A percentile compares a stretch with the other conserved stretches of the same genome.
These are phyloP conservation scores for Aethionema arabicum DNA, from an alignment of 345 rosid species.

Conservation along the genomic window DNA sequence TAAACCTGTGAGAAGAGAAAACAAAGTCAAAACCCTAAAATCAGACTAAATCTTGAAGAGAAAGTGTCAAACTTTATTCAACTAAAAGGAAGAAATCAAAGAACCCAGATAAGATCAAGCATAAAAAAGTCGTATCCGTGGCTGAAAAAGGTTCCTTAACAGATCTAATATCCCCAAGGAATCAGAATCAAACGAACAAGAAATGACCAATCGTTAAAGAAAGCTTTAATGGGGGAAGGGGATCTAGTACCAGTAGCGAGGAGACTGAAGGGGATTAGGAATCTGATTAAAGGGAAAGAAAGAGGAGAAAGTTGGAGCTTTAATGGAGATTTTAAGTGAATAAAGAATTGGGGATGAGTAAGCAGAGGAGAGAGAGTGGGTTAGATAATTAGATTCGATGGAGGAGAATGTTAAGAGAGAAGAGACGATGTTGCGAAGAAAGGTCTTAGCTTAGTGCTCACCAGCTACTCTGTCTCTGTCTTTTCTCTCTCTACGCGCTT, in stretches of 20 bases:
- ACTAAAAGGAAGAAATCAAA: conserved; percentile 1
- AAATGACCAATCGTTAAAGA: not conserved
- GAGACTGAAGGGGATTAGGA: conserved; percentile 29
- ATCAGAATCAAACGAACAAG: conserved; percentile 1
- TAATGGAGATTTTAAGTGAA: conserved; percentile 7
- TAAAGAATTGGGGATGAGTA: not conserved
- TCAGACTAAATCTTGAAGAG: conserved; percentile 15
- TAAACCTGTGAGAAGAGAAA: conserved; percentile 11
- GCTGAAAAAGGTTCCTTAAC: not conserved
- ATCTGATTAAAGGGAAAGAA: conserved; percentile 14
- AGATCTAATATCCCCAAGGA: not conserved
- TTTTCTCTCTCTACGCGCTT: conserved; percentile 16
- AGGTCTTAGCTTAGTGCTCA: conserved; percentile 27
- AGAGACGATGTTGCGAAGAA: conserved; percentile 25
- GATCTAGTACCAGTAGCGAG: conserved; percentile 26
- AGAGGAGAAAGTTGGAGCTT: not conserved
- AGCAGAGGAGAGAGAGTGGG: conserved; percentile 5
- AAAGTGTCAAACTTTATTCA: conserved; percentile 22
- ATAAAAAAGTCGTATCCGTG: conserved; percentile 11
- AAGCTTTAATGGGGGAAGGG: conserved; percentile 3
- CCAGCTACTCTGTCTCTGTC: conserved; percentile 25
- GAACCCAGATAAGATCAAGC: conserved; percentile 27
- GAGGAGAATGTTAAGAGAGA: not conserved
- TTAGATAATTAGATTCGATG: conserved; percentile 29
- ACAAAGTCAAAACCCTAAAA: conserved; percentile 5